Base-by-base conservation (phyloP, 1,284 basidiomycete species). In the Omphalotus olearius region DNA sequence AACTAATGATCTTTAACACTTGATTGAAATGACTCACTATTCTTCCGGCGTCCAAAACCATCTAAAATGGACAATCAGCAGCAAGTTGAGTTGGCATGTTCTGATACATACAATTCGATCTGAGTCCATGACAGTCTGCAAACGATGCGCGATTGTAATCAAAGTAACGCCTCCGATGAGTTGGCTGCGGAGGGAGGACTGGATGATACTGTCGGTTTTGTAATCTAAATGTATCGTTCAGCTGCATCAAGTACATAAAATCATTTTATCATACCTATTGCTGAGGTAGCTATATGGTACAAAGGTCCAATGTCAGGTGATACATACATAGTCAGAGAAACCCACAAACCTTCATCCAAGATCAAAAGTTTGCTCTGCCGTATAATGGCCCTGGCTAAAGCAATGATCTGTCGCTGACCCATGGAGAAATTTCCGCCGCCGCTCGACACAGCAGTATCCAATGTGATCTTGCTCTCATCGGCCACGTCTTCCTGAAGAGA, bases 331-430 rank as follows among this genome's bases (percentile, higher is more conserved):
- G 4, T 11, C 20, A n/a, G 0, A 28, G 41, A 39, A 25, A 20
- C 16, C 23, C 37, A 56, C 66, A 38, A 26, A 78, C 77, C 80
- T 72, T 84, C 80, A 59, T 83, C 82, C 16, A 84, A 63, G 41
- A 83, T 80, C 28, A 83, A 65, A 11, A 83, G 59, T 56, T 82
- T 82, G 67, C 79, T 83, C 39, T 70, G 69, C 5, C 80, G 67
- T 5, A 82, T 72, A 45, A 57, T 54, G 13, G 56, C 56, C 36
- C 56, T 40, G 1, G 53, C 56, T 4, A 57, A 39, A 28, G 56
- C 56, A 17, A 57, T 14, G 26, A 57, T 81, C 69, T 60, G 83
- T 78, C 54, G 82, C 39, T 57, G 68, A 54, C 74, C 73, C 41
- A 55, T 41, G 1, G 53, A 55, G 14, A 57, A 53, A 23, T 57